phyloP scores from a whole-genome alignment of 129 eudicot species.

The Flaveria robusta region DNA sequence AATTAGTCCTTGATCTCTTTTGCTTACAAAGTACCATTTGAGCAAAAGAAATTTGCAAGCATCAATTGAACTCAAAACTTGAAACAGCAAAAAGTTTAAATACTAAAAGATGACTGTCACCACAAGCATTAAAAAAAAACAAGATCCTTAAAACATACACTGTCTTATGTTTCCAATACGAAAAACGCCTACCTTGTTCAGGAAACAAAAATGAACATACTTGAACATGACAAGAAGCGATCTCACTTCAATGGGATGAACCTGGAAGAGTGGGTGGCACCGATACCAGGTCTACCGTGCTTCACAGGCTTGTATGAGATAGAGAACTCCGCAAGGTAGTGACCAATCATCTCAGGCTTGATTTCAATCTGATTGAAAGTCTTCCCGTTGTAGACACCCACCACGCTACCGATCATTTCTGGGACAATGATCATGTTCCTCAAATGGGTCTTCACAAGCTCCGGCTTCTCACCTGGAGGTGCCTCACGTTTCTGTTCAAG shows the following conservation, averaged over 20 bases:
- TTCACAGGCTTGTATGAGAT: conserved; percentile 96
- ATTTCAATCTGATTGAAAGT: conserved; percentile 94
- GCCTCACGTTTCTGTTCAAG: conserved; percentile 83
- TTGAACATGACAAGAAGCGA: not conserved
- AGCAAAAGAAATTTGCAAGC: not conserved
- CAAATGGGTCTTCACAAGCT: conserved; percentile 80
- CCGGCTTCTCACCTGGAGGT: conserved; percentile 93
- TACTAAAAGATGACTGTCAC: conserved; percentile 4
- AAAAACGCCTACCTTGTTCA: not conserved
- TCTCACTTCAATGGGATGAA: conserved; percentile 90
- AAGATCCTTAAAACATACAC: conserved; percentile 26
- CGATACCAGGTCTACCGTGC: conserved; percentile 99
- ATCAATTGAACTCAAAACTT: conserved; percentile 14
- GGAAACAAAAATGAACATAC: conserved; percentile 20
- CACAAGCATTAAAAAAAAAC: not conserved
- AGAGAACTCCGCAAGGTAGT: conserved; percentile 88
- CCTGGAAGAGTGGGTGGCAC: conserved; percentile 99
- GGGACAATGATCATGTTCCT: conserved; percentile 94
- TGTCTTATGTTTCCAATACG: not conserved
- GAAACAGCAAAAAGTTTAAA: not conserved
- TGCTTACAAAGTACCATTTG: too few relatives aligned
- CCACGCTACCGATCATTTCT: conserved; percentile 92
- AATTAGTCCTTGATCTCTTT: too few relatives aligned
- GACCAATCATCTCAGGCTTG: conserved; percentile 96
- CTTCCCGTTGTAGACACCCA: conserved; percentile 95